Evolutionary conservation across 495 filamentous ascomycete species (phyloP).

Genomic region (Cudoniella acicularis): DNA sequence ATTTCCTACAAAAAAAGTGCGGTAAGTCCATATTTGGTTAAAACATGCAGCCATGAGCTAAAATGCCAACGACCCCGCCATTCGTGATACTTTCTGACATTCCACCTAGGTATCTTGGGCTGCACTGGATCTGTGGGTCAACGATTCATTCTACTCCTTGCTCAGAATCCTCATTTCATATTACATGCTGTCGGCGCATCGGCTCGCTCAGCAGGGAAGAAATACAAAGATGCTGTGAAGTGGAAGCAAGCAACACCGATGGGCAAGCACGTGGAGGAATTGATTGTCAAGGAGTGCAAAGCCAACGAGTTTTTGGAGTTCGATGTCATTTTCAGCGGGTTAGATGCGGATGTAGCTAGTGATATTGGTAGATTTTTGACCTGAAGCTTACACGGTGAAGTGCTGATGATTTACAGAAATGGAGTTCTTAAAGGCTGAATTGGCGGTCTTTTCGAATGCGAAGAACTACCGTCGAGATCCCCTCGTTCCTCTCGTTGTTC

Average conservation of each 20-base stretch:
- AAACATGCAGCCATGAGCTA: too few species aligned
- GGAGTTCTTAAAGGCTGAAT: conserved; percentile 72
- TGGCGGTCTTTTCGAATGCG: conserved; percentile 82
- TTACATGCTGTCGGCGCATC: conserved; percentile 79
- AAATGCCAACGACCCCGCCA: conserved; percentile 2
- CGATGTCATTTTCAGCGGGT: conserved; percentile 85
- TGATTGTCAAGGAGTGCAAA: conserved; percentile 72
- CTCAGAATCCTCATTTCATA: conserved; percentile 70
- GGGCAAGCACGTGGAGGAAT: conserved; percentile 58
- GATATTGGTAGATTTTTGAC: conserved; percentile 56
- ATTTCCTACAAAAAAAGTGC: conserved; percentile 17
- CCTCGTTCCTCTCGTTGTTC: conserved; percentile 79
- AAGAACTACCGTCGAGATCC: conserved; percentile 86
- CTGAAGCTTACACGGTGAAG: background rate
- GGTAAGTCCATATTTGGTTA: conserved; percentile 10
- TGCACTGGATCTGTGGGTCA: conserved; percentile 83
- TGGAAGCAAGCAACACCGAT: conserved; percentile 83
- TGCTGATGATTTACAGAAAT: conserved; percentile 51
- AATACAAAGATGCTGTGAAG: conserved; percentile 74
- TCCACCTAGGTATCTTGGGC: conserved; percentile 56
- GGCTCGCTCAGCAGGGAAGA: conserved; percentile 72
- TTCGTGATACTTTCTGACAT: conserved; percentile 3
- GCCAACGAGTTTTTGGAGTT: conserved; percentile 73
- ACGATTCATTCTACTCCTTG: conserved; percentile 78
- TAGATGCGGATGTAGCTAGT: conserved; percentile 79